Evolutionary conservation across 345 rosid species (phyloP).

Genomic region (Hirschfeldia incana): DNA sequence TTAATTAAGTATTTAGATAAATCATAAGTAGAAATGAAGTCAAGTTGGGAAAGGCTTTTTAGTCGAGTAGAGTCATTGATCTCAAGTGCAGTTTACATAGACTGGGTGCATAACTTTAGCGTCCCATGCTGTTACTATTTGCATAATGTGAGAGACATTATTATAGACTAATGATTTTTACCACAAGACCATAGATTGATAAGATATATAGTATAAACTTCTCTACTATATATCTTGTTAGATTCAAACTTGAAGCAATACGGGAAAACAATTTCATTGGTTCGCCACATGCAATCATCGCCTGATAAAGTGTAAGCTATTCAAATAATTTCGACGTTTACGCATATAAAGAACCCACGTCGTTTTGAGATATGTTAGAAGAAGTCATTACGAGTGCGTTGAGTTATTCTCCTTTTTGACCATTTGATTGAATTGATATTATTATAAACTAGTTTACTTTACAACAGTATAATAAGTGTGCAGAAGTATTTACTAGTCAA

Average conservation of each 20-base stretch:
- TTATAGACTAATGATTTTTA: background rate
- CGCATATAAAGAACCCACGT: background rate
- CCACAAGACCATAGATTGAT: background rate
- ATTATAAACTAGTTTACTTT: background rate
- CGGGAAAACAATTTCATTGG: background rate
- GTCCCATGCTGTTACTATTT: background rate
- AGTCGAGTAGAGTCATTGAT: background rate
- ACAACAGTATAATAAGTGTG: slow-evolving; percentile 12
- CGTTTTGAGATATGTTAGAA: slow-evolving; percentile 7
- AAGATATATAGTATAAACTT: background rate
- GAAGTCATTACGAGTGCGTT: background rate
- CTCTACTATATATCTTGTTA: background rate
- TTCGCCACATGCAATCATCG: slow-evolving; percentile 10
- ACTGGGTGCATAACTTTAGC: background rate
- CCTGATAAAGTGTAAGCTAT: background rate
- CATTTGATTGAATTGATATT: background rate
- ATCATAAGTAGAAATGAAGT: background rate
- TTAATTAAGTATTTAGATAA: background rate
- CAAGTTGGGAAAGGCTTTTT: background rate
- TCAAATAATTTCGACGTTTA: background rate
- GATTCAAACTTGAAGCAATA: background rate
- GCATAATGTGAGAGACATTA: background rate
- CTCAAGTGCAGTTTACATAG: background rate
- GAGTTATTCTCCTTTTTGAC: slow-evolving; percentile 23
- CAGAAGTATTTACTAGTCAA: slow-evolving; percentile 21